Conservation (phyloP, 1,284 basidiomycete genomes). For the Kalmanozyma brasiliensis region DNA sequence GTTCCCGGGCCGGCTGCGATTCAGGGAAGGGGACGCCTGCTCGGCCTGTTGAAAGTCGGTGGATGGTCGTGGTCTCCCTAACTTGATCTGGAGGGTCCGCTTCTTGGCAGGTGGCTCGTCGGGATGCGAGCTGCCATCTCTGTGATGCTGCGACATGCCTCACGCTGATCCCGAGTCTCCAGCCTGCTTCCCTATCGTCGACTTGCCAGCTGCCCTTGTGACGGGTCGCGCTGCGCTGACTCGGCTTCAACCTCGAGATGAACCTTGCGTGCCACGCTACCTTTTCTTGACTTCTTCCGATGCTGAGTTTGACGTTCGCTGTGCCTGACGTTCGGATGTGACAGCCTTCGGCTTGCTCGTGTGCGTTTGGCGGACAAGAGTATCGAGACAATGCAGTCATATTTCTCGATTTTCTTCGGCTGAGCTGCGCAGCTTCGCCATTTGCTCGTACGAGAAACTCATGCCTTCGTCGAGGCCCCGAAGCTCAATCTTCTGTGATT, state of each 20-base stretch:
- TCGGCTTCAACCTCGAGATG: neutral
- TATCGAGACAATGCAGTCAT: no score
- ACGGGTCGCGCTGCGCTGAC: neutral
- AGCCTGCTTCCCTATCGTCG: neutral
- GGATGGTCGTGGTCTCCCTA: conserved; percentile 31
- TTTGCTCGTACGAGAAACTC: no score
- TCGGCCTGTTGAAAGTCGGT: conserved; percentile 12
- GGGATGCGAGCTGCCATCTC: conserved; percentile 32
- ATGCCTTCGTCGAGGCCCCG: no score
- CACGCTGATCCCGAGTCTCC: neutral
- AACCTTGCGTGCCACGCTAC: conserved; percentile 1
- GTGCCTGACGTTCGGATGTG: neutral
- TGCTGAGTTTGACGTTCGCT: conserved; percentile 2
- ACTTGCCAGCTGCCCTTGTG: neutral
- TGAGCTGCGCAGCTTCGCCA: no score
- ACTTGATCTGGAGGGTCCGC: conserved; percentile 45
- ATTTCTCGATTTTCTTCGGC: no score
- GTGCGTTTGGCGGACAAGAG: conserved; percentile 1
- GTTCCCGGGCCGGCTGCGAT: conserved; percentile 13
- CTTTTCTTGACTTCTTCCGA: conserved; percentile 1
- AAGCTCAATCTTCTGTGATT: no score
- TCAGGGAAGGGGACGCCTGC: conserved; percentile 30
- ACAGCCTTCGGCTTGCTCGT: conserved; percentile 10
- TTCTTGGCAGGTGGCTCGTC: conserved; percentile 31
- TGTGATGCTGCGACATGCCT: conserved; percentile 37